These are phyloP conservation scores for Solanum hybrid DNA, from an alignment of 305 asterid species.

Conservation along the genomic window DNA sequence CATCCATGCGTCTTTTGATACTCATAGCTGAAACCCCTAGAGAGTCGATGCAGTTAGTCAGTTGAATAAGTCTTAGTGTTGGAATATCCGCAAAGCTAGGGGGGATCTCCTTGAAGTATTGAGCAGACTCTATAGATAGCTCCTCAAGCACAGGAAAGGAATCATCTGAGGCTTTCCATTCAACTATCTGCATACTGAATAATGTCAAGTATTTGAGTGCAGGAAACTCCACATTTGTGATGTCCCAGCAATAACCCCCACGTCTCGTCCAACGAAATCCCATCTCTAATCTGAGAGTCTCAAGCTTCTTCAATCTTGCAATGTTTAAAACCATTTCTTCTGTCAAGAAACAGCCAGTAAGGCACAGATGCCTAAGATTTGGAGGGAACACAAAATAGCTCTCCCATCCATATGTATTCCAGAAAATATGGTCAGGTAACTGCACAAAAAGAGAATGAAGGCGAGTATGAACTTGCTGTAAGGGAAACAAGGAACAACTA, in stretches of 20 bases:
- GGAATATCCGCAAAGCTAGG: too few relatives aligned
- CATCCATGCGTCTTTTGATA: too few relatives aligned
- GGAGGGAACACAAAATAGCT: background rate
- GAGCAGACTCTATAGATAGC: too few relatives aligned
- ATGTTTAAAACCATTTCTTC: background rate
- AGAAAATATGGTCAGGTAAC: too few relatives aligned
- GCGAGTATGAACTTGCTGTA: rapidly evolving
- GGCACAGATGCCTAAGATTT: background rate
- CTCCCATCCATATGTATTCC: background rate
- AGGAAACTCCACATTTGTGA: background rate
- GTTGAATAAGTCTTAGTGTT: too few relatives aligned
- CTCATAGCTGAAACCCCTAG: too few relatives aligned
- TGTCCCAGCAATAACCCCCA: too few relatives aligned
- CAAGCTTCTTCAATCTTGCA: background rate
- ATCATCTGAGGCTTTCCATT: background rate
- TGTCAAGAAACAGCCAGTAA: background rate
- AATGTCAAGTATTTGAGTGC: background rate
- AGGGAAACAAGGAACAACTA: background rate
- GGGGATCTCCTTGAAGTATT: too few relatives aligned
- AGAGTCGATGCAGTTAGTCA: too few relatives aligned
- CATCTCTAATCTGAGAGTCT: background rate
- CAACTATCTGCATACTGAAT: rapidly evolving
- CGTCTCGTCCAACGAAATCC: too few relatives aligned
- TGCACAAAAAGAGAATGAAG: background rate
- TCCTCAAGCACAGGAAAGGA: background rate